These are phyloP conservation scores for Madurella fahalii DNA, from an alignment of 2,329 filamentous ascomycete species.

Conservation along the genomic window DNA sequence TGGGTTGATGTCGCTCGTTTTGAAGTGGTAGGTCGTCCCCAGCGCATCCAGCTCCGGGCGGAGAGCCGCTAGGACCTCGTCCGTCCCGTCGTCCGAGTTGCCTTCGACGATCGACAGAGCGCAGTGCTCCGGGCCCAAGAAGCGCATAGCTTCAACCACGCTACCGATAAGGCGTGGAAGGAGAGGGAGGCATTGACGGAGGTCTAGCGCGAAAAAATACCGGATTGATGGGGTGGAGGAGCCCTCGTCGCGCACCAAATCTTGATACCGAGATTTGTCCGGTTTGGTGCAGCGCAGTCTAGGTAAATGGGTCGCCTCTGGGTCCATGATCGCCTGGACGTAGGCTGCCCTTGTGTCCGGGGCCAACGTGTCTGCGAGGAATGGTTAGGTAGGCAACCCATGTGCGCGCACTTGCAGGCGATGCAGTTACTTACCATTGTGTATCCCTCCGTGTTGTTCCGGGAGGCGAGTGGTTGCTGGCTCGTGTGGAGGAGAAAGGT, in stretches of 20 bases:
- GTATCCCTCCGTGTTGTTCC: not conserved
- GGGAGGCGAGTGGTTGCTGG: too few species aligned
- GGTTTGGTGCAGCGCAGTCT: constrained; percentile 18
- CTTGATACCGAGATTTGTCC: constrained; percentile 14
- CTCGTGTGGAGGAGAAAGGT: too few species aligned
- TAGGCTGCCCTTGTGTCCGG: constrained; percentile 5
- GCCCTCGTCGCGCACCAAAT: not conserved
- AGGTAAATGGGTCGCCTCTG: constrained; percentile 6
- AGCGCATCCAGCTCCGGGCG: constrained; percentile 36
- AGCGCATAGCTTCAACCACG: constrained; percentile 46
- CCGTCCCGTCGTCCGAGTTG: constrained; percentile 51
- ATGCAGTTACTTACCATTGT: not conserved
- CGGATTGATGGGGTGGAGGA: not conserved
- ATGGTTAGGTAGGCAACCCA: not conserved
- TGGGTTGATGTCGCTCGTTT: constrained; percentile 42
- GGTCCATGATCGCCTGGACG: constrained; percentile 20
- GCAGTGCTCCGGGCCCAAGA: constrained; percentile 48
- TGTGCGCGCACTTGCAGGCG: not conserved
- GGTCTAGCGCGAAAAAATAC: constrained; percentile 52
- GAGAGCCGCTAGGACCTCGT: constrained; percentile 44
- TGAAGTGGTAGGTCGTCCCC: constrained; percentile 38
- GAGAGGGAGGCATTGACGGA: constrained; percentile 42
- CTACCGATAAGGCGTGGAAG: constrained; percentile 50
- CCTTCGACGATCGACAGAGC: constrained; percentile 54
- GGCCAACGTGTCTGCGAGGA: not conserved